Evolutionary conservation across 495 filamentous ascomycete genomes (phyloP).

Genomic region (Peziza echinospora): DNA sequence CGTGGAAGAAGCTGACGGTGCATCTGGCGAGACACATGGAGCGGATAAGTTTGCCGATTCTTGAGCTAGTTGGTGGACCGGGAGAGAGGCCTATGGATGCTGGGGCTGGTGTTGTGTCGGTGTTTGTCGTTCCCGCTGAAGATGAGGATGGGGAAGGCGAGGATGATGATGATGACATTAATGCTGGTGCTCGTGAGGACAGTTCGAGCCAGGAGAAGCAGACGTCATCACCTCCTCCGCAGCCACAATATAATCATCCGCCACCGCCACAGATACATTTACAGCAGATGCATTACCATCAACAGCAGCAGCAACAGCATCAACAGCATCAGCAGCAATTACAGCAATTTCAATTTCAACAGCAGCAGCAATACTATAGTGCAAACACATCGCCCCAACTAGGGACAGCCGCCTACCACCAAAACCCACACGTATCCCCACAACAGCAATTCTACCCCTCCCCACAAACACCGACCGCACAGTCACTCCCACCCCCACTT

Average conservation of each 20-base stretch:
- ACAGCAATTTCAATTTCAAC: background rate
- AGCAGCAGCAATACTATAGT: background rate
- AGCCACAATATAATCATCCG: background rate
- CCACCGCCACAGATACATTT: background rate
- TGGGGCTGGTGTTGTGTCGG: too few relatives aligned
- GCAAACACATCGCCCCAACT: background rate
- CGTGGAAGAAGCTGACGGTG: constrained; percentile 85
- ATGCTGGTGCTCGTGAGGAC: background rate
- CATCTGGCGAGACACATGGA: constrained; percentile 97
- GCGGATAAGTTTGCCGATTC: constrained; percentile 66
- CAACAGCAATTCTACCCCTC: too few relatives aligned
- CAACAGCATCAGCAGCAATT: background rate
- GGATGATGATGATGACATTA: background rate
- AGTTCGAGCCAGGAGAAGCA: background rate
- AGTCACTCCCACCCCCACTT: background rate
- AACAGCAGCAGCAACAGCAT: background rate
- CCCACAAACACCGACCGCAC: too few relatives aligned
- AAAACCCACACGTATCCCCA: background rate
- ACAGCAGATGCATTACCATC: background rate
- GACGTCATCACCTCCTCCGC: background rate
- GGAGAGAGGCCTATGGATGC: too few relatives aligned
- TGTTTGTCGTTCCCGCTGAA: too few relatives aligned
- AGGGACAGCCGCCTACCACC: background rate
- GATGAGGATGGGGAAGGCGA: too few relatives aligned
- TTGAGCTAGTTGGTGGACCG: constrained; percentile 58